Evolutionary conservation across 116 monocot species (phyloP), one percentile per base, ranked within the genome.

Genomic region (Zostera marina): DNA sequence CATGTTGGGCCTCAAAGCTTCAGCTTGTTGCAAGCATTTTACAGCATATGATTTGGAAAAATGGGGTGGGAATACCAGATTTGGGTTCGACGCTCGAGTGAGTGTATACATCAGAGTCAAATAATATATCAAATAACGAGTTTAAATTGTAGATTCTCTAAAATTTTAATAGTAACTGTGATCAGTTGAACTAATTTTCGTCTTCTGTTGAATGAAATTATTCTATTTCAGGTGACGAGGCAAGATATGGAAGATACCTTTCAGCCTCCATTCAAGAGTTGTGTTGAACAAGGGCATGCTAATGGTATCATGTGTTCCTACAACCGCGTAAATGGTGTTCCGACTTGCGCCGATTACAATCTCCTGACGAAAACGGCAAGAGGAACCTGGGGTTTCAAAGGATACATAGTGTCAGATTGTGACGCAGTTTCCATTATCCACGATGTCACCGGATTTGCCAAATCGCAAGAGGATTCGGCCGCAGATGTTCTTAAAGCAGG

Each of bases 301-400:
- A 84, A 81, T 53, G 87, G 87, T 22, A 76, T 93, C 17, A 93
- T 93, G 93, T 93, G 93, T 59, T 83, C 87, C 14, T 93, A 93
- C 67, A 93, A 93, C 62, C 75, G 74, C 11, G 74, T 93, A 21
- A 93, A 93, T 63, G 93, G 93, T 21, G 81, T 93, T 19, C 93
- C 93, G 7, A 74, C 73, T 11, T 93, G 93, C 47, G 92, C 87
- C 1, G 81, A 93, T 63, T 61, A 78, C 60, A 76, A 82, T 53
- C 74, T 85, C 5, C 54, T 96, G 42, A 59, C 84, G 12, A 72
- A 61, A 47, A 82, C 79, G 9, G 85, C 88, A 11, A 71, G 88
- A 56, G 42, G 39, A 1, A 67, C 72, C 5, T 96, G 88, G 89
- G 71, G 82, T 6, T 96, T 85, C 65, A 9, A 82, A 47, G 94